Base-by-base conservation (phyloP, 176 grass and related monocot species). In the Cocos nucifera region DNA sequence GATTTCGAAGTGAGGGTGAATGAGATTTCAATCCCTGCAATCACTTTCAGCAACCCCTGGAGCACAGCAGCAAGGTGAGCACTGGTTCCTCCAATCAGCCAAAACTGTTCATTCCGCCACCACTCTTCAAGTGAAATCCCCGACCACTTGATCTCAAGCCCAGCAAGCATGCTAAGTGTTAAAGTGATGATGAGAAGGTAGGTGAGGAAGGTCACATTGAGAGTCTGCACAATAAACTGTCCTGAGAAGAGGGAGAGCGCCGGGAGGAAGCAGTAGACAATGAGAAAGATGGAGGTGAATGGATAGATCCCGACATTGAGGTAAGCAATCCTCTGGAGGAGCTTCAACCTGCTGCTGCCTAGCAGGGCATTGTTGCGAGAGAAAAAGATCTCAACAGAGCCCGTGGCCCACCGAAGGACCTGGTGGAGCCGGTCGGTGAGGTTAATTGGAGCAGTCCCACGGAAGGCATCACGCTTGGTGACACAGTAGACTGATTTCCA, bases 51-150 rank as follows among this genome's bases (percentile, higher is more conserved):
- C 16, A 98, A 75, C 0, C 94, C 94, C 75, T 98, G 94, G 8
- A 98, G 69, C 39, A 98, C 94, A 0, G 93, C 94, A 16, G 88
- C 94, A 0, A 98, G 68, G 50, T 98, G 94, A 0, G 94, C 94
- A 22, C 94, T 98, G 0, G 94, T 93, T 15, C 94, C 94, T 6
- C 94, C 94, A 0, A 98, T 98, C 12, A 98, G 62, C 94, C 94
- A 98, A 70, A 98, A 98, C 79, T 98, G 94, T 76, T 98, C 94
- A 16, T 98, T 98, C 48, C 94, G 67, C 94, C 94, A 98, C 94
- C 94, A 98, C 21, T 98, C 94, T 70, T 98, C 87, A 8, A 98
- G 72, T 21, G 58, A 78, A 72, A 98, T 89, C 17, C 88, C 88
- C 0, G 88, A 86, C 94, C 94, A 98, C 72, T 98, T 98, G 73